Base-by-base conservation (phyloP, 257 asterid species). In the Fraxinus anomala region DNA sequence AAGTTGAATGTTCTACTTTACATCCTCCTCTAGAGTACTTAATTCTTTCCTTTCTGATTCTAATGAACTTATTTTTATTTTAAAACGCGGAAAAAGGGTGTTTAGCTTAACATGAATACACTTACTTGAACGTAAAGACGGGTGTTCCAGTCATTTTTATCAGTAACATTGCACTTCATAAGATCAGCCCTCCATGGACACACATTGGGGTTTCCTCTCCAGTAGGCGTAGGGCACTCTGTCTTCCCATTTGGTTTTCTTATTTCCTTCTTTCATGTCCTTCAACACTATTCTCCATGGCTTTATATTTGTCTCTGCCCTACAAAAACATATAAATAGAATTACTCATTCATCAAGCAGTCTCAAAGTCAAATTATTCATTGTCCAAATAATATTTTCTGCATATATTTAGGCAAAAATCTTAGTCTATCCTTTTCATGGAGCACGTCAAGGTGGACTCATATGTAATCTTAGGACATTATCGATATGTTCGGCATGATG, bases 231-330 rank as follows among this genome's bases (percentile, higher is more conserved):
- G 28, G 99, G 94, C 69, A 75, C 89, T 85, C 99, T 90, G 3
- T 91, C 96, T 75, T 78, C 92, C 99, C 99, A 94, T 76, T 84
- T 87, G 47, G 72, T 82, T 82, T 63, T 90, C 80, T 89, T 75
- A 68, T 91, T 90, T 66, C 95, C 97, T 88, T 92, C 88, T 88
- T 82, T 84, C 72, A 94, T 90, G 51, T 89, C 94, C 79, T 88
- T 82, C 80, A 91, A 63, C 69, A 84, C 81, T 78, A 77, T 74
- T 80, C 88, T 92, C 99, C 99, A 94, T 78, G 99, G 97, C 89
- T 73, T 90, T 80, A 94, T 86, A 66, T 94, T 90, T 28, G 85
- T 84, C 89, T 94, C 99, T 23, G 97, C 89, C 97, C 99, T 94
- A 68, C 78, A 73, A 21, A 78, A 1, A 37, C 47, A 68, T 39